Base-by-base conservation (phyloP, 768 basidiomycete genomes). In the Russula lepida region DNA sequence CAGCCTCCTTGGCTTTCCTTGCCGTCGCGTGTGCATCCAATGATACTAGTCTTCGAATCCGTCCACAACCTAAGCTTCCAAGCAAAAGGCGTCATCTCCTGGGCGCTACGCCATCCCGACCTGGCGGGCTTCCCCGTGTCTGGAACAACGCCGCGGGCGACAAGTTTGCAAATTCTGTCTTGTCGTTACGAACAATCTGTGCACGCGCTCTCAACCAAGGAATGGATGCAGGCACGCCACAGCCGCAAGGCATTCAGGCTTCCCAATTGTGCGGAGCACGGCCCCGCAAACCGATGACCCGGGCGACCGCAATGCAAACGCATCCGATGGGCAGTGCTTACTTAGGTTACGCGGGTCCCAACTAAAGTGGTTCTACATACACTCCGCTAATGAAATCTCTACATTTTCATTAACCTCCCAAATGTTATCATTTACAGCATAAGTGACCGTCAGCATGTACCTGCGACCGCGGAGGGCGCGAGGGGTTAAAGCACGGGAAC, bases 21-120 rank as follows among this genome's bases (percentile, higher is more conserved):
- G 27, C 25, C 32, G 8, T 50, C 56, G 61, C 61, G 27, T 62
- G 55, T 52, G 8, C 41, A 43, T 54, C 57, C 47, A 44, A 54
- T 54, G 51, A 62, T 33, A 39, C 56, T 21, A 46, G 37, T 53
- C 41, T 47, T 47, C 33, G 37, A 43, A 23, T 35, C 13, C 9
- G 4, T 33, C 46, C 8, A 30, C 41, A 6, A 17, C 21, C 5
- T 7, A 28, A 19, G 23, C 7, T 37, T 47, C 33, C 48, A 25
- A 19, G 21, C 32, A 32, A 28, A 47, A 51, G 41, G 15, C 15
- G 4, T 53, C 50, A 23, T 43, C 57, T 54, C 35, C 35, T 61
- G 54, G 58, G 61, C 56, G 63, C 64, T 56, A 63, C 62, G 63
- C 61, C 60, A 56, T 56, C 47, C 56, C 41, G 65, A 54, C 53